Evolutionary conservation across 108 stramenopile species (phyloP), one percentile per base, ranked within the genome.

Genomic region (Schizochytrium sp.): DNA sequence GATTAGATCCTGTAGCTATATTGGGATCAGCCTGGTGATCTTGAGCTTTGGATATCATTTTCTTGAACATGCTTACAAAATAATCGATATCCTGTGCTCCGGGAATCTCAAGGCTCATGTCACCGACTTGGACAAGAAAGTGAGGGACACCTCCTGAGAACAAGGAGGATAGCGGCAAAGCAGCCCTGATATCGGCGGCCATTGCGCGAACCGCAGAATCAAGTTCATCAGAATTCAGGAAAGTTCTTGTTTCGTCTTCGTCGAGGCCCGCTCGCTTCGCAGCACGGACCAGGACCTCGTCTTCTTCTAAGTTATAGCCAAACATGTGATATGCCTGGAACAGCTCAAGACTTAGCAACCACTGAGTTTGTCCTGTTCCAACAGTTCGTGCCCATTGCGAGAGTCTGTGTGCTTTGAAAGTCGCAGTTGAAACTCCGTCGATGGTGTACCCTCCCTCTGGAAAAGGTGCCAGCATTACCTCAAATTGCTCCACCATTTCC

Each of bases 51-150:
- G 64, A 7, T 8, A 69, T 69, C 76, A 83, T 83, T 42, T 13
- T 46, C n/a, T 5, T 55, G 5, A 83, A 83, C 8, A 42, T 83
- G 76, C 5, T 49, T 10, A 83, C 76, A 42, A 83, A 83, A 83
- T 83, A 83, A n/a, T 83, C 76, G 28, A 83, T 55, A 53, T 83
- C 76, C 53, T 83, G 76, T 0, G 76, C 76, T 10, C 76, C 76
- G 0, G 76, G 76, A 2, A 83, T 83, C n/a, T 83, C 76, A 53
- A 83, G 53, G n/a, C 28, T 53, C 76, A 83, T 83, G 53, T 50
- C 76, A 10, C 50, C 76, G 53, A 83, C 53, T 53, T 8, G 10
- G 53, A 83, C 28, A 47, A 13, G 19, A 50, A 83, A 55, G 28
- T 83, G 76, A n/a, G 76, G 76, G 12, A 83, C 76, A 40, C 76